Percentiles rank a stretch among this genome's conserved stretches.
phyloP scores from a whole-genome alignment of 805 yeast genomes.

The Pichia manshurica region DNA sequence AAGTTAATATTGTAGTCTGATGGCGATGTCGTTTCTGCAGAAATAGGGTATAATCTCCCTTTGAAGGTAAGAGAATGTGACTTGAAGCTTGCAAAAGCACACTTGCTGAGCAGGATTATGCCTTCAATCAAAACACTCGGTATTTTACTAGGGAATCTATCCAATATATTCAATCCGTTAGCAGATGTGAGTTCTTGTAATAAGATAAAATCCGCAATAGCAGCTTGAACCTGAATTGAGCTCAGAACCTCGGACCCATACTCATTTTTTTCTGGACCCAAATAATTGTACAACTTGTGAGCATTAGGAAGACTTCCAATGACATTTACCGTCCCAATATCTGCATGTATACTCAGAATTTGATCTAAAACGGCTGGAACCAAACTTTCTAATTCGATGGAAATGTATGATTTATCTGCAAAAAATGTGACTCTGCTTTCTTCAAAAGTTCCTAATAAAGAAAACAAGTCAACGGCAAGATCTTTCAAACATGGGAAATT shows the following conservation, averaged over 20 bases:
- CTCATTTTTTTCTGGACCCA: constrained; percentile 21
- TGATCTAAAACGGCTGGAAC: constrained; percentile 21
- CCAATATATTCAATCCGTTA: constrained; percentile 21
- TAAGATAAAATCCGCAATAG: constrained; percentile 36
- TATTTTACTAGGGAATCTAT: constrained; percentile 23
- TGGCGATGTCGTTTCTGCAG: constrained; percentile 36
- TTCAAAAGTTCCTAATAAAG: constrained; percentile 21
- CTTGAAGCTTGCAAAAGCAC: constrained; percentile 36
- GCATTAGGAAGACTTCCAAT: constrained; percentile 30
- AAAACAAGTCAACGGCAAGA: constrained; percentile 20
- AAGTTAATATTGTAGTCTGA: constrained; percentile 33
- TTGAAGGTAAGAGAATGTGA: constrained; percentile 30
- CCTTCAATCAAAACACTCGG: constrained; percentile 40
- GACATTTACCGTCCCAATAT: constrained; percentile 33
- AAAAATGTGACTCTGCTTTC: constrained; percentile 16
- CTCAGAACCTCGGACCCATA: constrained; percentile 23
- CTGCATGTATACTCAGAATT: constrained; percentile 40
- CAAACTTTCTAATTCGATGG: constrained; percentile 24
- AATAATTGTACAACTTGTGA: constrained; percentile 36
- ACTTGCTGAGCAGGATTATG: constrained; percentile 39
- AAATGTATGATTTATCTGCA: constrained; percentile 20
- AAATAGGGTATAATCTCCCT: constrained; percentile 35
- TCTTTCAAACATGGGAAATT: constrained; percentile 37
- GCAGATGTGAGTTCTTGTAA: constrained; percentile 31
- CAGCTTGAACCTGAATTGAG: constrained; percentile 34